Conservation (phyloP, 108 stramenopile species). For the Cyclotella baltica region DNA sequence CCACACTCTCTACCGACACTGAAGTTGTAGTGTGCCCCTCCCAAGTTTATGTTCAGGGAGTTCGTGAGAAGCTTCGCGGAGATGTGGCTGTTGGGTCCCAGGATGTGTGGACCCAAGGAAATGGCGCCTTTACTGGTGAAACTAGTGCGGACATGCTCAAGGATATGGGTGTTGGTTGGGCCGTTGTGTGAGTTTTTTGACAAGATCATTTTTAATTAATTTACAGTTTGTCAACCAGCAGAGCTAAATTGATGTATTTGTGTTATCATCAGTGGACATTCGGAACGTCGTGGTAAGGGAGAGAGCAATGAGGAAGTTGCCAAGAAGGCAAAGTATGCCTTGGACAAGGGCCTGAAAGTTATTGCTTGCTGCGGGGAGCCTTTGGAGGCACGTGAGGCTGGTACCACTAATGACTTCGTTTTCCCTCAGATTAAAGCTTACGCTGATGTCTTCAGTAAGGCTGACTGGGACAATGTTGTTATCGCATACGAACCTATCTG, state of each 20-base stretch:
- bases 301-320: slow-evolving; percentile 93
- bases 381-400: slow-evolving; percentile 93
- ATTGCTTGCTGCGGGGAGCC: slow-evolving; percentile 99
- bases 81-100: slow-evolving; percentile 94
- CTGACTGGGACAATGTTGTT: slow-evolving; percentile 89
- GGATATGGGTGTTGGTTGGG: slow-evolving; percentile 96
- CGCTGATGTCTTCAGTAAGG: slow-evolving; percentile 86
- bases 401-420: slow-evolving; percentile 97
- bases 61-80: slow-evolving; percentile 77
- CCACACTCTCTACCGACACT: slow-evolving; percentile 77
- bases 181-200: too few species aligned
- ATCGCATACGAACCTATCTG: slow-evolving; percentile 97
- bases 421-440: slow-evolving; percentile 97
- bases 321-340: slow-evolving; percentile 94
- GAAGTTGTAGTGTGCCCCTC: slow-evolving; percentile 98
- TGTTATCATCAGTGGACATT: too few species aligned
- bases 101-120: slow-evolving; percentile 91
- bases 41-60: slow-evolving; percentile 89
- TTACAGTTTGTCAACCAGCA: too few species aligned
- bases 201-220: too few species aligned
- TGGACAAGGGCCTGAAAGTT: slow-evolving; percentile 90
- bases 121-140: slow-evolving; percentile 98
- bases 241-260: too few species aligned
- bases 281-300: slow-evolving; percentile 96
- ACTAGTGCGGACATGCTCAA: slow-evolving; percentile 96